Percentiles rank a stretch among this genome's conserved stretches.
These are phyloP conservation scores for Rauvolfia tetraphylla DNA, from an alignment of 257 asterid species.

Conservation along the genomic window DNA sequence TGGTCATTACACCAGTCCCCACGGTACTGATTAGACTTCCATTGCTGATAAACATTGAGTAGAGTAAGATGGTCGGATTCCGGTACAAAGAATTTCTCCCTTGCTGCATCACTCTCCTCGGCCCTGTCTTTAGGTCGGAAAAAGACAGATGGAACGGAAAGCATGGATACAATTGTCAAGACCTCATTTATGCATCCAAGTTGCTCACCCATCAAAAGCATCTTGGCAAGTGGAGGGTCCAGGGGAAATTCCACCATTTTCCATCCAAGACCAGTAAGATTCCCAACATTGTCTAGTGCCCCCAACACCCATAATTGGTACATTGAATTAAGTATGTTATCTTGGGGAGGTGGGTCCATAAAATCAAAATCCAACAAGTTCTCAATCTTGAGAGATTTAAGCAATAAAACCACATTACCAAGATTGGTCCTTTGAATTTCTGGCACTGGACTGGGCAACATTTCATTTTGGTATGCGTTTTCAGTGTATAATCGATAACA, in stretches of 20 bases:
- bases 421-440: conserved; percentile 95
- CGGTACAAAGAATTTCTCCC: conserved; percentile 93
- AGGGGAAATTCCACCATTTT: conserved; percentile 96
- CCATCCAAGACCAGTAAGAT: conserved; percentile 81
- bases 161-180: conserved; percentile 90
- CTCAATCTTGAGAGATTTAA: conserved; percentile 76
- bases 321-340: conserved; percentile 88
- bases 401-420: conserved; percentile 89
- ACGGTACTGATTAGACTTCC: conserved; percentile 74
- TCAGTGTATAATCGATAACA: conserved; percentile 91
- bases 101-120: conserved; percentile 93
- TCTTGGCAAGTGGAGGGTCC: conserved; percentile 99
- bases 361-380: conserved; percentile 83
- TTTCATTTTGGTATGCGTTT: conserved; percentile 74
- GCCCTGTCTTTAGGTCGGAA: conserved; percentile 92
- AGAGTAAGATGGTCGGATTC: conserved; percentile 92
- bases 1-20: conserved; percentile 99
- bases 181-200: conserved; percentile 80
- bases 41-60: conserved; percentile 79
- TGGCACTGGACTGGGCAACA: conserved; percentile 93
- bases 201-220: conserved; percentile 83
- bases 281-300: conserved; percentile 85
- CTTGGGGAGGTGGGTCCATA: conserved; percentile 99
- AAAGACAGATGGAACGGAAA: conserved; percentile 91
- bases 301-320: conserved; percentile 97